These are phyloP conservation scores for Nemania bipapillata DNA, from an alignment of 2,329 filamentous ascomycete species.

Conservation along the genomic window DNA sequence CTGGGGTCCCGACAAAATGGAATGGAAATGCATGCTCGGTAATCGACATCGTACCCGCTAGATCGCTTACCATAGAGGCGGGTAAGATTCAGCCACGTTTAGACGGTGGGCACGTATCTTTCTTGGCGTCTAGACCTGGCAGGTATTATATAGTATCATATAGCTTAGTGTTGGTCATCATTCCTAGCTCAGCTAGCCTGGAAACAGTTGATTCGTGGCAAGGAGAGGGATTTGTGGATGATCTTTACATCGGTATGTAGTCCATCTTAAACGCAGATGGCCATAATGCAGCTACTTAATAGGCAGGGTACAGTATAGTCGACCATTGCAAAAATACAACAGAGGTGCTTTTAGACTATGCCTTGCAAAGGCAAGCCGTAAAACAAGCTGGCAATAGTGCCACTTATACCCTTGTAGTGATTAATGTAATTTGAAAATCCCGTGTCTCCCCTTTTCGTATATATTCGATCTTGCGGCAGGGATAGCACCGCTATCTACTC, in stretches of 20 bases:
- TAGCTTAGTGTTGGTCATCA: neutral
- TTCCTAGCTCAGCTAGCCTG: slow-evolving; percentile 8
- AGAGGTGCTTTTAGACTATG: slow-evolving; percentile 13
- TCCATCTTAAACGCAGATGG: neutral
- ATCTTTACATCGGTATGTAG: neutral
- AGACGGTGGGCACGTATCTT: neutral
- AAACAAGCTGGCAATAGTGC: slow-evolving; percentile 17
- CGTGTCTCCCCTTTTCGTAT: neutral
- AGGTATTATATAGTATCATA: no score
- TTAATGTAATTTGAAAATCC: slow-evolving; percentile 3
- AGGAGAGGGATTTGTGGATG: slow-evolving; percentile 3
- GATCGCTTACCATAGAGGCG: slow-evolving; percentile 29
- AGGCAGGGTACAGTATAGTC: neutral
- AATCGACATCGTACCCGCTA: slow-evolving; percentile 12
- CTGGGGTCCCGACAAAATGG: slow-evolving; percentile 12
- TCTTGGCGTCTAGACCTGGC: slow-evolving; percentile 11
- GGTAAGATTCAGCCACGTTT: slow-evolving; percentile 12
- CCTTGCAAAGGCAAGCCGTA: slow-evolving; percentile 20
- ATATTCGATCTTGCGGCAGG: neutral
- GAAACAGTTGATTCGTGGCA: neutral
- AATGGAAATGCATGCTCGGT: slow-evolving; percentile 13
- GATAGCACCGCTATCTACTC: neutral
- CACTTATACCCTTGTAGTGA: neutral
- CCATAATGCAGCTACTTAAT: neutral
- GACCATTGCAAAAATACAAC: neutral